phyloP scores from a whole-genome alignment of 495 filamentous ascomycete genomes.

The Aspergillus hancockii region DNA sequence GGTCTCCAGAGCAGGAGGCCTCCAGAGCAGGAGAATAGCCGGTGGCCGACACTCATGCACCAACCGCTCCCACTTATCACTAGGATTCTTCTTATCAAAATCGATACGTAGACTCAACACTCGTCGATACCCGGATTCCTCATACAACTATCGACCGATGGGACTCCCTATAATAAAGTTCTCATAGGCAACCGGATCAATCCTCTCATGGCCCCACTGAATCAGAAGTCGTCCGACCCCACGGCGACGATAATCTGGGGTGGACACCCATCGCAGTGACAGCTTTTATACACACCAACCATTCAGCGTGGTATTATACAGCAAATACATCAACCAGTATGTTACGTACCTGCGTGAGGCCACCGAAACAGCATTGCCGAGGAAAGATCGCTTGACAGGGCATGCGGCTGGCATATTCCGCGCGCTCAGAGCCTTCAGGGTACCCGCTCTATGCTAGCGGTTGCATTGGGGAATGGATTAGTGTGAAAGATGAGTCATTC shows the following conservation, averaged over 20 bases:
- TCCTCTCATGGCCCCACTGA: slow-evolving; percentile 35
- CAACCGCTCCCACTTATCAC: slow-evolving; percentile 31
- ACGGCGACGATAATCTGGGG: slow-evolving; percentile 33
- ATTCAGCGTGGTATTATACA: too few relatives aligned
- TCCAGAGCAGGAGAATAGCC: slow-evolving; percentile 31
- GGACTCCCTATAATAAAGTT: slow-evolving; percentile 35
- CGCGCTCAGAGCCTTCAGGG: slow-evolving; percentile 15
- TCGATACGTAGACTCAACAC: slow-evolving; percentile 23
- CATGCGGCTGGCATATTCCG: slow-evolving; percentile 10
- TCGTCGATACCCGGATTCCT: slow-evolving; percentile 30
- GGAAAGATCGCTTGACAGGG: slow-evolving; percentile 16
- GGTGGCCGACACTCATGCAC: slow-evolving; percentile 27
- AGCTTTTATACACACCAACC: too few relatives aligned
- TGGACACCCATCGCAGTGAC: slow-evolving; percentile 35
- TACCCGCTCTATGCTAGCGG: slow-evolving; percentile 19
- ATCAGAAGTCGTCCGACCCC: slow-evolving; percentile 37
- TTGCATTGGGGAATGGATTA: slow-evolving; percentile 19
- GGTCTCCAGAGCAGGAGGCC: slow-evolving; percentile 31
- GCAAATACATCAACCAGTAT: too few relatives aligned
- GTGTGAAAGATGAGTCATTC: slow-evolving; percentile 33
- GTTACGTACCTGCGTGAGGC: slow-evolving; percentile 21
- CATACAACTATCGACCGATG: slow-evolving; percentile 40
- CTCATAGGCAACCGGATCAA: slow-evolving; percentile 35
- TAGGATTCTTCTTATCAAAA: slow-evolving; percentile 26
- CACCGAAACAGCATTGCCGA: slow-evolving; percentile 18